phyloP scores from a whole-genome alignment of 495 filamentous ascomycete genomes.

The Chaetomium cochliodes region DNA sequence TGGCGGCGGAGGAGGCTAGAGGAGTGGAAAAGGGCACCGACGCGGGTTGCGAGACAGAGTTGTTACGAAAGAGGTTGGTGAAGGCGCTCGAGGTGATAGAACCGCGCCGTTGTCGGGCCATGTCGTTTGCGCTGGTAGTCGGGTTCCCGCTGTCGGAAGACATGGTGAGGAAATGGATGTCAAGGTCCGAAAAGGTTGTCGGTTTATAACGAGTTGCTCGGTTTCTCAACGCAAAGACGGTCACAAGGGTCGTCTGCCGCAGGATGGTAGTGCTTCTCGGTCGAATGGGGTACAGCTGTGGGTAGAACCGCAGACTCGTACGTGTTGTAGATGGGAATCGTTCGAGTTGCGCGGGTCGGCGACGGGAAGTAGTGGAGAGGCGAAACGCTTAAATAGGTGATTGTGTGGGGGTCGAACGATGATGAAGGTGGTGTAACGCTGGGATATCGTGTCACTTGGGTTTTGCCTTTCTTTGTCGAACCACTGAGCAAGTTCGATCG shows the following conservation, averaged over 20 bases:
- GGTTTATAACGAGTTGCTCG: slow-evolving; percentile 21
- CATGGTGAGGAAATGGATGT: slow-evolving; percentile 35
- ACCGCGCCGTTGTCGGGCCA: slow-evolving; percentile 51
- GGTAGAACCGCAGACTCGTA: slow-evolving; percentile 27
- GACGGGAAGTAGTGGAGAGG: slow-evolving; percentile 22
- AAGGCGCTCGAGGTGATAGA: slow-evolving; percentile 56
- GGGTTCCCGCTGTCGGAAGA: slow-evolving; percentile 41
- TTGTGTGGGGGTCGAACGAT: slow-evolving; percentile 31
- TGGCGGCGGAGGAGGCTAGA: slow-evolving; percentile 63
- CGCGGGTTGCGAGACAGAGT: slow-evolving; percentile 43
- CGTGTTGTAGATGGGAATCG: slow-evolving; percentile 31
- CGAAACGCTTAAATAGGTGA: slow-evolving; percentile 31
- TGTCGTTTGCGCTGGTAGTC: slow-evolving; percentile 36
- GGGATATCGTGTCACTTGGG: slow-evolving; percentile 8
- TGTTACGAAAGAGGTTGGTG: slow-evolving; percentile 55
- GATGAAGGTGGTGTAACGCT: slow-evolving; percentile 17
- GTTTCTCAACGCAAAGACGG: slow-evolving; percentile 6
- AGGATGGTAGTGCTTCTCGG: not conserved
- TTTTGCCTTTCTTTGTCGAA: slow-evolving; percentile 20
- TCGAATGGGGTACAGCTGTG: not conserved
- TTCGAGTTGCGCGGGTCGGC: slow-evolving; percentile 27
- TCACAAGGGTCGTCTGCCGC: slow-evolving; percentile 10
- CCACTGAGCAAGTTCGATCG: slow-evolving; percentile 20
- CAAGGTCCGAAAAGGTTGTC: not conserved
- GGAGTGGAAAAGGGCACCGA: slow-evolving; percentile 57